Conservation (phyloP, 768 basidiomycete genomes). For the Boletus coccyginus region DNA sequence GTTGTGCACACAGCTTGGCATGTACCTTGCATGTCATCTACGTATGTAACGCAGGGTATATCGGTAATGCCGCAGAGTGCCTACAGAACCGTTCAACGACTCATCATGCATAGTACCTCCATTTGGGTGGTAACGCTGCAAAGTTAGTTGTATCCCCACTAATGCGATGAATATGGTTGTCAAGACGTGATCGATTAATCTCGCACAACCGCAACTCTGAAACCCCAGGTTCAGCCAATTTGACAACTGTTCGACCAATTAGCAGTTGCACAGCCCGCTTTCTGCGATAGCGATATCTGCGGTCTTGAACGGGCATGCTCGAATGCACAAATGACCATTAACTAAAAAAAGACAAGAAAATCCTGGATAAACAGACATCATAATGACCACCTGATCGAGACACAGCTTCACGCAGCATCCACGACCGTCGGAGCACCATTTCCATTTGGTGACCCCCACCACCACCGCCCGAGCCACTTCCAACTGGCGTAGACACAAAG, state of each 20-base stretch:
- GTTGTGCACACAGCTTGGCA: background rate
- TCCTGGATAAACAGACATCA: background rate
- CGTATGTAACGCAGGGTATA: background rate
- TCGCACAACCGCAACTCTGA: too few species aligned
- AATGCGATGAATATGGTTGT: too few species aligned
- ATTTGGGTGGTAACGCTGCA: too few species aligned
- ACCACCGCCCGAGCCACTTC: slow-evolving; percentile 51
- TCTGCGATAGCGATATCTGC: background rate
- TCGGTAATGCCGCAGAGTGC: too few species aligned
- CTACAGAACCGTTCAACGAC: too few species aligned
- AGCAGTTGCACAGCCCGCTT: background rate
- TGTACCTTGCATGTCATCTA: background rate
- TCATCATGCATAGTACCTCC: too few species aligned
- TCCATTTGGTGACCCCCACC: slow-evolving; percentile 12
- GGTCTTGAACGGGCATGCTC: background rate
- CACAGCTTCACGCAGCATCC: slow-evolving; percentile 15
- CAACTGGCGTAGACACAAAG: slow-evolving; percentile 63
- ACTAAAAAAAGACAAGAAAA: background rate
- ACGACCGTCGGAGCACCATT: background rate
- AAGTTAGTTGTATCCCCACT: too few species aligned
- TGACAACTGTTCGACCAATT: too few species aligned
- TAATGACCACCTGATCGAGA: background rate
- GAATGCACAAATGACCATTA: background rate
- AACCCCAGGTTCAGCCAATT: too few species aligned
- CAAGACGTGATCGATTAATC: too few species aligned